Base-by-base conservation (phyloP, 805 yeast species). In the Danielia reshetovae region DNA sequence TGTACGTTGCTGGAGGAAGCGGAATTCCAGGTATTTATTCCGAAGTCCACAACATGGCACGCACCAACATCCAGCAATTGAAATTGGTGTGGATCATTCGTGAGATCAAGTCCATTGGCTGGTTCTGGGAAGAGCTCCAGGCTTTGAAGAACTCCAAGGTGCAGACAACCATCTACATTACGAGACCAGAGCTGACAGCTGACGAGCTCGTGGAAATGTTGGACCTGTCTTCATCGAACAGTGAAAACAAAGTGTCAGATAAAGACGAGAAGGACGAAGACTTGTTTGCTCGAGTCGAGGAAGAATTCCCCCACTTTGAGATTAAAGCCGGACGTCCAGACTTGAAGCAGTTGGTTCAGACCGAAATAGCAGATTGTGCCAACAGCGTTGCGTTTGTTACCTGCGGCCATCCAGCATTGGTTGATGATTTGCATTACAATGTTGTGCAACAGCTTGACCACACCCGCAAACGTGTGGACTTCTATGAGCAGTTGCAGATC, bases 1-100 rank as follows among this genome's bases (percentile, higher is more conserved):
- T 81, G 5, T 68, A 80, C 27, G 46, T 83, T 18, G 82, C 89
- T 5, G 89, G 87, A 28, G 90, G 93, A 22, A 77, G 79, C 36
- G 94, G 93, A 35, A 66, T 84, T 35, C 80, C 90, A 0, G 85
- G 79, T n/a, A 59, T 70, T 17, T 58, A 63, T 29, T 62, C 67
- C 11, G 71, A 69, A 45, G 69, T 66, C 24, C 39, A 49, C 35
- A 56, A 56, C 39, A 43, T 60, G 39, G 60, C 60, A 4, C 29
- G 24, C 11, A 27, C 42, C 18, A 49, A 57, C 30, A 42, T 24
- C 4, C 34, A 27, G 8, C 30, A 27, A 18, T 33, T 46, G 18
- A 40, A 40, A 33, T 35, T 48, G 28, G 19, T 38, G 13, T 48
- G 52, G 52, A 39, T 48, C 14, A 27, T 48, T 12, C 40, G 48